Conservation (phyloP, 2,329 filamentous ascomycete species). For the Acephala macrosclerotiorum region DNA sequence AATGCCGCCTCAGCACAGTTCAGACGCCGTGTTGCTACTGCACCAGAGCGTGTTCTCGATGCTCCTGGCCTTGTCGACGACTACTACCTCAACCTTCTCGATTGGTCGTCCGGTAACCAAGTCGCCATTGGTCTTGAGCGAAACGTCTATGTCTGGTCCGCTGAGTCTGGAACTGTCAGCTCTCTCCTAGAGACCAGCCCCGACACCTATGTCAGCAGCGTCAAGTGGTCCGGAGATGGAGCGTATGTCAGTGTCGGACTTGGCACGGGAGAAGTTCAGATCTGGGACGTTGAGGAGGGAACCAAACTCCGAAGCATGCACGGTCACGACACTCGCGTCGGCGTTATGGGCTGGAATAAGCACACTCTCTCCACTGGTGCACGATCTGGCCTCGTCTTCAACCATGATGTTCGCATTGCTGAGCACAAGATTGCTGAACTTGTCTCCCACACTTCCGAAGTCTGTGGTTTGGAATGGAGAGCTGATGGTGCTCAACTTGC, state of each 20-base stretch:
- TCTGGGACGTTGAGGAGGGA: slow-evolving; percentile 97
- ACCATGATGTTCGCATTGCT: slow-evolving; percentile 97
- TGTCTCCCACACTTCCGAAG: slow-evolving; percentile 95
- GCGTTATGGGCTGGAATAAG: slow-evolving; percentile 99
- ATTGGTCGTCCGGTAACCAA: slow-evolving; percentile 98
- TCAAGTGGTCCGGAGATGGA: slow-evolving; percentile 98
- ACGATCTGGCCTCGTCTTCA: slow-evolving; percentile 93
- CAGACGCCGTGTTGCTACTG: slow-evolving; percentile 89
- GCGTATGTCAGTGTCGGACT: slow-evolving; percentile 96
- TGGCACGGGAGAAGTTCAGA: slow-evolving; percentile 95
- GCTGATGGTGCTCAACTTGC: slow-evolving; percentile 96
- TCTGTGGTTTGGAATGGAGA: slow-evolving; percentile 97
- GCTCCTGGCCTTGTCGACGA: slow-evolving; percentile 96
- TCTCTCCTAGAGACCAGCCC: slow-evolving; percentile 86
- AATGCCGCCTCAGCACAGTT: slow-evolving; percentile 81
- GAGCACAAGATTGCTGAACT: slow-evolving; percentile 99
- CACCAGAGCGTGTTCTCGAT: slow-evolving; percentile 94
- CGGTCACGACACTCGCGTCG: slow-evolving; percentile 94
- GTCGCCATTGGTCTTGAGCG: slow-evolving; percentile 97
- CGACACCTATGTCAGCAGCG: slow-evolving; percentile 96
- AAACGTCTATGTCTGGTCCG: slow-evolving; percentile 98
- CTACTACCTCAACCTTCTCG: slow-evolving; percentile 98
- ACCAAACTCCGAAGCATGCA: slow-evolving; percentile 98
- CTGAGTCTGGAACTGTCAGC: slow-evolving; percentile 88
- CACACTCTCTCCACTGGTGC: slow-evolving; percentile 95